Conservation (phyloP, 768 basidiomycete genomes). For the Hebeloma cylindrosporum region DNA sequence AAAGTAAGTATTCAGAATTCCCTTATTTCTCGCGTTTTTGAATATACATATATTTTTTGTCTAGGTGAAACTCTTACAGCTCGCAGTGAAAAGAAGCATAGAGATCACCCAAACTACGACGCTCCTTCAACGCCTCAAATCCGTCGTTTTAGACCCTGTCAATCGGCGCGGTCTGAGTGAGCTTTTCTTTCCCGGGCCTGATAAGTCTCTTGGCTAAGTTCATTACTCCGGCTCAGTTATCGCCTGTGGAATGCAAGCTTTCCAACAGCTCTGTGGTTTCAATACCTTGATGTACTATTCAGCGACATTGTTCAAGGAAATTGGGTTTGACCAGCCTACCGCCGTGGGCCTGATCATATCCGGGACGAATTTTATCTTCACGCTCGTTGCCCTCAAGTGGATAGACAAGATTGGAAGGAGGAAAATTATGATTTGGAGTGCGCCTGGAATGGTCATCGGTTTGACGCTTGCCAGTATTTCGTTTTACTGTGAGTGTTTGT, state of each 20-base stretch:
- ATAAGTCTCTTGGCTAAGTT: background rate
- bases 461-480: conserved; percentile 62
- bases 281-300: conserved; percentile 79
- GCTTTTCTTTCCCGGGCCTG: conserved; percentile 21
- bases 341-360: conserved; percentile 79
- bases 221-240: conserved; percentile 45
- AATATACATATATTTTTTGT: background rate
- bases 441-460: conserved; percentile 72
- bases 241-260: conserved; percentile 78
- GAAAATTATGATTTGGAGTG: conserved; percentile 66
- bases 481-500: conserved; percentile 55
- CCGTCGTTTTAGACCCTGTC: conserved; percentile 53
- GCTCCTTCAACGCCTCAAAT: conserved; percentile 51
- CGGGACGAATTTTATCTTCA: conserved; percentile 78
- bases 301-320: conserved; percentile 75
- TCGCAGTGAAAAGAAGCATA: conserved; percentile 60
- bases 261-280: conserved; percentile 84
- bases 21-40: background rate
- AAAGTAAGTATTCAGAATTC: conserved; percentile 42
- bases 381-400: conserved; percentile 70
- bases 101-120: conserved; percentile 63
- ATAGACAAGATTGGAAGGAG: conserved; percentile 73
- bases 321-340: conserved; percentile 81
- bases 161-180: conserved; percentile 71
- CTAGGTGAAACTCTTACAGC: conserved; percentile 62